Evolutionary conservation across 2,329 filamentous ascomycete genomes (phyloP).

Genomic region (Aspergillus jensenii): DNA sequence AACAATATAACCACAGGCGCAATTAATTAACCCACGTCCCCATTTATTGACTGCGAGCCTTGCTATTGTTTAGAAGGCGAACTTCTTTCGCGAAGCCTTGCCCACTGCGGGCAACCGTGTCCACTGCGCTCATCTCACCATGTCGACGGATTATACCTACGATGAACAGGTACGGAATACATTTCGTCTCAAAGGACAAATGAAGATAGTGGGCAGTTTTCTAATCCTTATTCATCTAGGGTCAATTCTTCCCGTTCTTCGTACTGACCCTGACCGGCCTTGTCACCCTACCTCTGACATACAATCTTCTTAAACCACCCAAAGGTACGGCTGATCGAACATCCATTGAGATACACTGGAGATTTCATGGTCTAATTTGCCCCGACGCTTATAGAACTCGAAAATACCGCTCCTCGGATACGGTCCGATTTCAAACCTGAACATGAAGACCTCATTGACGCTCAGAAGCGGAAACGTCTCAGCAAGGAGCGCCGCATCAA

Average conservation of each 20-base stretch:
- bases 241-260: conserved; percentile 99
- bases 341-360: not conserved
- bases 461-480: conserved; percentile 81
- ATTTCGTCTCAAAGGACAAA: not conserved
- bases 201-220: not conserved
- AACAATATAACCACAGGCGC: not conserved
- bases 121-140: conserved; percentile 38
- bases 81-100: conserved; percentile 19
- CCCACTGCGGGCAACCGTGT: conserved; percentile 34
- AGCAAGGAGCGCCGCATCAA: conserved; percentile 87
- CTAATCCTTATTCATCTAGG: conserved; percentile 48
- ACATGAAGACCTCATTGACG: conserved; percentile 79
- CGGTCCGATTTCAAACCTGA: conserved; percentile 76
- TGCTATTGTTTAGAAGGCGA: not conserved
- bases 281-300: conserved; percentile 86
- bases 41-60: not conserved
- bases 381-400: conserved; percentile 55
- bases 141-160: conserved; percentile 96
- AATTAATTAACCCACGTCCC: too few relatives aligned
- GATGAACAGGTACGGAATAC: conserved; percentile 72
- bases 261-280: conserved; percentile 86
- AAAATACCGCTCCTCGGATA: conserved; percentile 79
- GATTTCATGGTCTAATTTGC: not conserved
- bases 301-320: conserved; percentile 77
- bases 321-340: conserved; percentile 52